phyloP scores from a whole-genome alignment of 2,329 filamentous ascomycete species.

The Chrysoporthe puriensis region DNA sequence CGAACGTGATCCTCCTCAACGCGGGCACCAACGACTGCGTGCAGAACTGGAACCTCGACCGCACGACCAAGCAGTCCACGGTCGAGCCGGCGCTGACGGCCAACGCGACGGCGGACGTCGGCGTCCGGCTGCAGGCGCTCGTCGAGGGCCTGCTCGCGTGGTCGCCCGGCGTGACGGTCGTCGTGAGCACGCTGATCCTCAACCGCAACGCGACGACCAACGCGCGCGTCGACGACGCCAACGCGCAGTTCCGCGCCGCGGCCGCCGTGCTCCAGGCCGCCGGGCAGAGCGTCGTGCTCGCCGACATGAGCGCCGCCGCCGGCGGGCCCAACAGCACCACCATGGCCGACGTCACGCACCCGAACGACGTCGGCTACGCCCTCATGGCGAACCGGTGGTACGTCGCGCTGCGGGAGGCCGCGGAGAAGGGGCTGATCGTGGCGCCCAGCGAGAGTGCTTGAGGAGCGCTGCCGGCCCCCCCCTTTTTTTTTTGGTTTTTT shows the following conservation, averaged over 20 bases:
- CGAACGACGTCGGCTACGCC: conserved; percentile 43
- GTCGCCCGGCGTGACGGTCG: conserved; percentile 40
- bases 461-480: neutral
- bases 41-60: conserved; percentile 38
- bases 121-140: conserved; percentile 41
- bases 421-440: conserved; percentile 33
- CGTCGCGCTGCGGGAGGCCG: conserved; percentile 36
- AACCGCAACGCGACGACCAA: conserved; percentile 30
- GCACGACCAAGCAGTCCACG: conserved; percentile 11
- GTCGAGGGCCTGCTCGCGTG: conserved; percentile 40
- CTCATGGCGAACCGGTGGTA: conserved; percentile 48
- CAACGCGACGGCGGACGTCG: conserved; percentile 30
- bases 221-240: conserved; percentile 39
- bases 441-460: conserved; percentile 23
- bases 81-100: conserved; percentile 17
- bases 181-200: conserved; percentile 45
- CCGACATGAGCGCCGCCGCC: conserved; percentile 43
- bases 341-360: conserved; percentile 45
- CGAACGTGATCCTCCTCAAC: conserved; percentile 48
- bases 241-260: conserved; percentile 39
- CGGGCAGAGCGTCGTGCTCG: conserved; percentile 42
- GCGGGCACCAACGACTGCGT: conserved; percentile 49
- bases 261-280: conserved; percentile 34
- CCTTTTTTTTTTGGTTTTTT: neutral
- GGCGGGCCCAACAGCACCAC: conserved; percentile 38